Percentiles rank a stretch among this genome's conserved stretches.
Conservation (phyloP, 495 filamentous ascomycete species). For the Penicillium waksmanii region DNA sequence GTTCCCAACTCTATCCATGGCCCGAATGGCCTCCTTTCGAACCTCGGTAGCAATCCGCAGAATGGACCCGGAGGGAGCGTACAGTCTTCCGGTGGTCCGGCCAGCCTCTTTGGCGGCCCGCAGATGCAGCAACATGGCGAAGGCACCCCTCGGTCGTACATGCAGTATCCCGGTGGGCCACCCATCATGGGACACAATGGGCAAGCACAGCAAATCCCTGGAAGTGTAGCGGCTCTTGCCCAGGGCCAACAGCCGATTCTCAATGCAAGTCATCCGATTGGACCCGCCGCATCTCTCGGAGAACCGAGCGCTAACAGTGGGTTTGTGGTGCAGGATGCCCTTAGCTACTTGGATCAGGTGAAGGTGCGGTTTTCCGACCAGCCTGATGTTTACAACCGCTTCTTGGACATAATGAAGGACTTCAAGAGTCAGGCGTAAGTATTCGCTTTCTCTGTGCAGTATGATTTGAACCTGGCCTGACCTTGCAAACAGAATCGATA, state of each 20-base stretch:
- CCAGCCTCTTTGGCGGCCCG: slow-evolving; percentile 67
- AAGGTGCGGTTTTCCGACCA: slow-evolving; percentile 98
- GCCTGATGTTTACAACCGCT: slow-evolving; percentile 97
- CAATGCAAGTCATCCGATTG: slow-evolving; percentile 65
- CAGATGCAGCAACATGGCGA: slow-evolving; percentile 62
- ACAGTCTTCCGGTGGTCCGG: slow-evolving; percentile 67
- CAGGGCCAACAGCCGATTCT: slow-evolving; percentile 95
- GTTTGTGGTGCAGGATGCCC: slow-evolving; percentile 70
- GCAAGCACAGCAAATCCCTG: slow-evolving; percentile 50
- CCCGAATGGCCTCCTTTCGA: slow-evolving; percentile 82
- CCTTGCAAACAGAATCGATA: slow-evolving; percentile 74
- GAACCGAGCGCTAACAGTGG: slow-evolving; percentile 18
- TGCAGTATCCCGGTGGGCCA: slow-evolving; percentile 62
- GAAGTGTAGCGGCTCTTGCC: slow-evolving; percentile 61
- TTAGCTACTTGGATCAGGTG: slow-evolving; percentile 97
- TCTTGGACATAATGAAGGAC: slow-evolving; percentile 99
- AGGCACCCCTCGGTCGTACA: slow-evolving; percentile 62
- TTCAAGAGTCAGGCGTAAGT: slow-evolving; percentile 97
- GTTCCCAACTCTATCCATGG: slow-evolving; percentile 81
- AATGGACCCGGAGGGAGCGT: slow-evolving; percentile 58
- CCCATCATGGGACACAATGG: slow-evolving; percentile 64
- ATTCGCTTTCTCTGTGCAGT: neutral
- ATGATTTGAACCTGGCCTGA: slow-evolving; percentile 1
- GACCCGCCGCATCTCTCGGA: slow-evolving; percentile 3
- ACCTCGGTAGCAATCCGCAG: slow-evolving; percentile 62